phyloP scores from a whole-genome alignment of 345 rosid genomes.

The Hibiscus mutabilis region DNA sequence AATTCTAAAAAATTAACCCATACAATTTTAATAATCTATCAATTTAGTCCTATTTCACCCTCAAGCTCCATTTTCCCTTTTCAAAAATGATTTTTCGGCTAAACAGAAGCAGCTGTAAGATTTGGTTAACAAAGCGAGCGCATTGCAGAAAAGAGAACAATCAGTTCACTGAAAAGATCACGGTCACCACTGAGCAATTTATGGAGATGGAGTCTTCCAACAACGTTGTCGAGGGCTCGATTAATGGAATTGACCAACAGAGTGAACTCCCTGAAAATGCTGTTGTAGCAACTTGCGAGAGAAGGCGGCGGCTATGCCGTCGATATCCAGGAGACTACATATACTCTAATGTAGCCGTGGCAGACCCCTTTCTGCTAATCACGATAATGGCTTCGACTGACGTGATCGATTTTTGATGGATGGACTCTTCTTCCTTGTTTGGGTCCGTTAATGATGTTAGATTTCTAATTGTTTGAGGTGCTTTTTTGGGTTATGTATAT shows the following conservation, averaged over 20 bases:
- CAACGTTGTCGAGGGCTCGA: conserved; percentile 57
- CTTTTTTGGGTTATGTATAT: no score
- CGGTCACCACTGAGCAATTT: conserved; percentile 24
- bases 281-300: conserved; percentile 48
- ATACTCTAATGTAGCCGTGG: conserved; percentile 52
- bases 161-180: conserved; percentile 29
- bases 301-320: conserved; percentile 45
- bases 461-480: no score
- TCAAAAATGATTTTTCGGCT: no score
- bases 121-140: conserved; percentile 40
- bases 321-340: conserved; percentile 69
- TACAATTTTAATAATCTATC: no score
- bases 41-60: no score
- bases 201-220: conserved; percentile 52
- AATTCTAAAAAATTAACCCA: no score
- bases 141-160: conserved; percentile 44
- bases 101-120: conserved; percentile 71
- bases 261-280: conserved; percentile 47
- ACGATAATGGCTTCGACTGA: conserved; percentile 50
- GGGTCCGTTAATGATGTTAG: no score
- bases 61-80: no score
- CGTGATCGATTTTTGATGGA: conserved; percentile 25
- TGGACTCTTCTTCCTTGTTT: not conserved
- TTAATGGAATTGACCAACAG: conserved; percentile 59
- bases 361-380: conserved; percentile 46